Evolutionary conservation across 805 yeast genomes (phyloP).

Genomic region (Pichia scutulata): DNA sequence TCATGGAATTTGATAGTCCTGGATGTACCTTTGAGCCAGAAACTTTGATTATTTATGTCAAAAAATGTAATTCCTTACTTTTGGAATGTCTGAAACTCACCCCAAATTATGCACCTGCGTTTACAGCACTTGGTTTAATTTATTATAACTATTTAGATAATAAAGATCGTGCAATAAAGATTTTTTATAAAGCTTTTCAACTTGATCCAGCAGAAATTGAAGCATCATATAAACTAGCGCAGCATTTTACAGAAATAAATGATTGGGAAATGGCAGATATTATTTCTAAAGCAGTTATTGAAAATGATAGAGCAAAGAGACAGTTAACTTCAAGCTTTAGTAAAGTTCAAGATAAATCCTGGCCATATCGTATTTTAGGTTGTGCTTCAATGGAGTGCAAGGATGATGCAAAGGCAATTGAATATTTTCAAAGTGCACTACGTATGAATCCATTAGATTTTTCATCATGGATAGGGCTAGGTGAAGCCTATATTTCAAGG

Average conservation of each 20-base stretch:
- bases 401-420: slow-evolving; percentile 72
- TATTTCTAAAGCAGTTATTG: slow-evolving; percentile 57
- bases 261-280: slow-evolving; percentile 86
- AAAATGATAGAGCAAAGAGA: slow-evolving; percentile 53
- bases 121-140: slow-evolving; percentile 72
- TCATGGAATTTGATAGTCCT: slow-evolving; percentile 27
- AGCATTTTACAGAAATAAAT: slow-evolving; percentile 52
- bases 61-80: slow-evolving; percentile 27
- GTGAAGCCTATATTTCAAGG: slow-evolving; percentile 84
- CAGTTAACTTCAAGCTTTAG: slow-evolving; percentile 20
- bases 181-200: slow-evolving; percentile 86
- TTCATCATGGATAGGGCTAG: slow-evolving; percentile 90
- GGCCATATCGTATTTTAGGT: slow-evolving; percentile 91
- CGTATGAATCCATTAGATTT: slow-evolving; percentile 59
- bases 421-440: slow-evolving; percentile 81
- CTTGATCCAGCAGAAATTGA: slow-evolving; percentile 65
- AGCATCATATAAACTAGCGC: slow-evolving; percentile 69
- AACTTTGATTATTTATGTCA: not conserved
- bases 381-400: slow-evolving; percentile 64
- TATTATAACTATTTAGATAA: slow-evolving; percentile 56
- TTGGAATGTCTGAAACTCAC: slow-evolving; percentile 56
- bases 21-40: slow-evolving; percentile 4
- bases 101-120: slow-evolving; percentile 68
- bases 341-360: slow-evolving; percentile 35
- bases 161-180: slow-evolving; percentile 63